Evolutionary conservation across 441 rosid genomes (phyloP).

Genomic region (Raphanus hybrid): DNA sequence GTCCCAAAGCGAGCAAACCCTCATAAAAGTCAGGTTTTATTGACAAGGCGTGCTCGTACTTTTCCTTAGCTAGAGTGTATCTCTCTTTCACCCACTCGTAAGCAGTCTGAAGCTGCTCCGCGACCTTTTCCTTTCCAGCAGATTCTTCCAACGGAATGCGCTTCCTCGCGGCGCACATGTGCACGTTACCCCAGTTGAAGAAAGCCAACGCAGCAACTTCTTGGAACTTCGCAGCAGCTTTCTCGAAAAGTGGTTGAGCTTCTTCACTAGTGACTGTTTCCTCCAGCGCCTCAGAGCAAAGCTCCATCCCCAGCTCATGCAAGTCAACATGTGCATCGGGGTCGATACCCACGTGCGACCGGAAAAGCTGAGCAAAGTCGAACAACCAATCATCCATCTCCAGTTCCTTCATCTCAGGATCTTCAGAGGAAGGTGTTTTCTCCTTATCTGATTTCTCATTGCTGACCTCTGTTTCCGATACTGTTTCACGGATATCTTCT

Average conservation of each 20-base stretch:
- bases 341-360: slow-evolving; percentile 86
- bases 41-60: slow-evolving; percentile 75
- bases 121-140: slow-evolving; percentile 62
- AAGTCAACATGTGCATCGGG: slow-evolving; percentile 93
- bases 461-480: slow-evolving; percentile 54
- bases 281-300: slow-evolving; percentile 93
- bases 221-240: slow-evolving; percentile 86
- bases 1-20: slow-evolving; percentile 88
- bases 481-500: slow-evolving; percentile 49
- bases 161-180: slow-evolving; percentile 98
- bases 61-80: slow-evolving; percentile 76
- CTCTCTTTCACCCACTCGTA: slow-evolving; percentile 62
- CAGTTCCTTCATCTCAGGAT: slow-evolving; percentile 74
- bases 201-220: slow-evolving; percentile 87
- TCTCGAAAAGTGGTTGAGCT: slow-evolving; percentile 84
- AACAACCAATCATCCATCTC: slow-evolving; percentile 98
- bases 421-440: slow-evolving; percentile 60
- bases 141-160: slow-evolving; percentile 75
- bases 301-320: slow-evolving; percentile 98
- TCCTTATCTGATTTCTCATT: slow-evolving; percentile 49
- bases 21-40: slow-evolving; percentile 95
- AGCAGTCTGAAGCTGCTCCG: slow-evolving; percentile 75
- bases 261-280: slow-evolving; percentile 90
- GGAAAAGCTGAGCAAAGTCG: slow-evolving; percentile 95
- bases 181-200: slow-evolving; percentile 46